Evolutionary conservation across 2,329 filamentous ascomycete species (phyloP), one percentile per base, ranked within the genome.

Genomic region (Clonostachys rhizophaga): DNA sequence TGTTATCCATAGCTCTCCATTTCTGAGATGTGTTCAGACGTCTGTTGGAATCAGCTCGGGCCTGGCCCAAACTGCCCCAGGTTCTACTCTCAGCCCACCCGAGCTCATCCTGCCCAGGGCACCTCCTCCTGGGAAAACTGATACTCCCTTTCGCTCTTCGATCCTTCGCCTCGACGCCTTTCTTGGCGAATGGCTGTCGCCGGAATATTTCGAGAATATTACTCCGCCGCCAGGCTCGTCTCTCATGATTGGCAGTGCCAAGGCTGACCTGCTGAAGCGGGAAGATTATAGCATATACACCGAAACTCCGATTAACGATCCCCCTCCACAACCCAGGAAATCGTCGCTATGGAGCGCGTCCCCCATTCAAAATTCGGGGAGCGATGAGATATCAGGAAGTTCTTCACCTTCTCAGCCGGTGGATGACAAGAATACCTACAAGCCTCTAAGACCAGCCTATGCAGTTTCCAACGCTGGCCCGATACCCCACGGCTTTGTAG

Each of bases 101-200:
- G 64, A 68, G 52, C 58, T 65, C 37, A 61, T 68, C 40, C 57
- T 66, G 34, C 59, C 64, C 34, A 60, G 61, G 5, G 59, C 60
- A 17, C 53, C 58, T 12, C 55, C 63, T 13, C 53, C 54, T 16
- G 47, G 47, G 34, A 52, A 53, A 6, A 54, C 59, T 16, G 41
- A 46, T 5, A 54, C 55, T 41, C 61, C 61, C 46, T 61, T 79
- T 49, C 72, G 75, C 48, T 86, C 81, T 52, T 71, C 80, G 4
- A 75, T 84, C 10, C 69, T 99, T 43, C 86, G 94, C 1, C 78
- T 99, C 6, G 94, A 99, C 66, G 87, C 91, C 0, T 96, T 95
- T 60, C 76, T 99, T 0, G 92, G 94, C 43, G 94, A 99, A 73
- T 99, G 94, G 94, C 76, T 97, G 33, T 89, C 87, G 3, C 89